Percentiles rank a stretch among this genome's conserved stretches.
phyloP scores from a whole-genome alignment of 139 green algal genomes.

The Chlamydomonas applanata region DNA sequence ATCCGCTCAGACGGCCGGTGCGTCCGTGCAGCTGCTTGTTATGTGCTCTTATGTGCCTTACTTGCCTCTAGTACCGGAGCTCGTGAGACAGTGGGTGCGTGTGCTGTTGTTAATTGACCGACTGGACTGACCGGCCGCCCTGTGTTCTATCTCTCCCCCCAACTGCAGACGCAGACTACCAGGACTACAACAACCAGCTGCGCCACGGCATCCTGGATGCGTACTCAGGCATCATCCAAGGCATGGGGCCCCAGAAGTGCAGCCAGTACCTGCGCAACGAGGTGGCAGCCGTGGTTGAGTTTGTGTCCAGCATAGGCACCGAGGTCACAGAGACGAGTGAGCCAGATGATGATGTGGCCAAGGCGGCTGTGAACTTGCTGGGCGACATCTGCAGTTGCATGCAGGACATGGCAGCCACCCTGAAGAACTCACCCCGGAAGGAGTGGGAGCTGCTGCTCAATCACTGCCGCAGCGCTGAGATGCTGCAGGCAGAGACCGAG shows the following conservation, averaged over 20 bases:
- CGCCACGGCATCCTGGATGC: conserved; percentile 91
- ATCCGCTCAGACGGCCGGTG: neutral
- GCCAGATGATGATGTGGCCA: conserved; percentile 41
- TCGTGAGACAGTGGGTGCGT: neutral
- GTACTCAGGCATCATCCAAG: conserved; percentile 80
- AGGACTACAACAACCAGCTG: conserved; percentile 93
- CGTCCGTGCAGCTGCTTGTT: neutral
- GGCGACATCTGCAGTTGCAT: conserved; percentile 52
- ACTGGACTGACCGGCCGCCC: neutral
- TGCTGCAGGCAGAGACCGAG: conserved; percentile 13
- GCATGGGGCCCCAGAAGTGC: conserved; percentile 7
- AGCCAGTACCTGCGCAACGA: conserved; percentile 23
- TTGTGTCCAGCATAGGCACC: conserved; percentile 40
- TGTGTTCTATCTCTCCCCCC: neutral
- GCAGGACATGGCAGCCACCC: conserved; percentile 10
- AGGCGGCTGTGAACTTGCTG: conserved; percentile 53
- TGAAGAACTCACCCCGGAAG: neutral
- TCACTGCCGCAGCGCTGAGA: neutral
- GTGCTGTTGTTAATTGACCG: neutral
- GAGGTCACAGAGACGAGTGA: conserved; percentile 14
- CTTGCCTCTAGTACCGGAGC: no score
- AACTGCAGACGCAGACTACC: conserved; percentile 70
- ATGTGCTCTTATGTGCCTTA: neutral
- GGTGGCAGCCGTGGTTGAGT: conserved; percentile 41
- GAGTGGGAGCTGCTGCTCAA: conserved; percentile 18